Base-by-base conservation (phyloP, 2,329 filamentous ascomycete genomes). In the Claviceps lovelessii region DNA sequence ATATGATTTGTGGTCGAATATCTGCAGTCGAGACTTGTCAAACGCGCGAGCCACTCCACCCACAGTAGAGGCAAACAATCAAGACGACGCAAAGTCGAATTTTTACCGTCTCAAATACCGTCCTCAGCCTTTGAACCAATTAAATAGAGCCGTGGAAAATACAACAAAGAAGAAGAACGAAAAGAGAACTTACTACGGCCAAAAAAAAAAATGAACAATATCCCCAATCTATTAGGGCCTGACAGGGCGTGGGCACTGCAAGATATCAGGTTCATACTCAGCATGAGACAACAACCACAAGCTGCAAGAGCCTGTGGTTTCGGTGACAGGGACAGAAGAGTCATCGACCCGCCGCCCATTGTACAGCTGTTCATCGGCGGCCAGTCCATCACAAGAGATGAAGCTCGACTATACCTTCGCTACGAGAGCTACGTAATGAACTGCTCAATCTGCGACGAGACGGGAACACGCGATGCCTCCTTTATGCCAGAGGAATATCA, bases 271-370 rank as follows among this genome's bases (percentile, higher is more conserved):
- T 71, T 71, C 55, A 59, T 56, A 5, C 61, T 71, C 5, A 61
- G 49, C 17, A 80, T 91, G 58, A 83, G 88, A 51, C 88, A 93
- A 67, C 87, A 91, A 63, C 88, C 88, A 9, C 75, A 81, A 19
- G 86, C 86, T 1, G 88, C 88, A 53, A 77, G 88, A 61, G 87
- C 86, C 46, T 93, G 88, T 63, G 88, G 88, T 1, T 91, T 90
- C 65, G 88, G 88, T 57, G 88, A 91, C 68, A 77, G 87, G 59
- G 88, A 93, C 64, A 80, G 88, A 44, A 79, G 88, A 58, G 86
- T 90, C 17, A 87, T 93, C 58, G 88, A 93, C 64, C 88, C 88
- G 45, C 88, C 88, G 2, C 88, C 88, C 15, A 91, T 93, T 63
- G 79, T 93, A 28, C 83, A 91, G 64, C 77, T 91, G 49, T 73